phyloP scores from a whole-genome alignment of 2,329 filamentous ascomycete genomes.

The Emergomyces pasteurianus region DNA sequence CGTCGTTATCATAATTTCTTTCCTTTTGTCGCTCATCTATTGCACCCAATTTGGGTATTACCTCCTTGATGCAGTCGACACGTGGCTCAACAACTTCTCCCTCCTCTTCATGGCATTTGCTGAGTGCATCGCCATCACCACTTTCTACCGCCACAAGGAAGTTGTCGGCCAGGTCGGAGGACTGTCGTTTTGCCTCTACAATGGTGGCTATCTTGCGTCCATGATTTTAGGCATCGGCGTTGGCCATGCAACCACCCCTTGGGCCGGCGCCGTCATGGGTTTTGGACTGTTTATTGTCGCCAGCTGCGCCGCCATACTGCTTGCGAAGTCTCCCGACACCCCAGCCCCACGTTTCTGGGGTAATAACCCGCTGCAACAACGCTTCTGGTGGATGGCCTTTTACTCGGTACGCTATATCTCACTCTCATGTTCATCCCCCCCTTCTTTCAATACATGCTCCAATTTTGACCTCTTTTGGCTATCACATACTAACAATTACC shows the following conservation, averaged over 20 bases:
- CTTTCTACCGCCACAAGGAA: constrained; percentile 42
- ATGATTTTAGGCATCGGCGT: constrained; percentile 37
- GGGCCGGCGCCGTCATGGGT: neutral
- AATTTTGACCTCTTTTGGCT: neutral
- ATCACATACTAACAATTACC: neutral
- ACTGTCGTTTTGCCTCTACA: constrained; percentile 35
- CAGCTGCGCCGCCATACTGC: neutral
- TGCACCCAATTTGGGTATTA: constrained; percentile 46
- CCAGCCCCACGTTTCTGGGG: neutral
- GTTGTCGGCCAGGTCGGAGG: constrained; percentile 38
- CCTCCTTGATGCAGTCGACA: constrained; percentile 41
- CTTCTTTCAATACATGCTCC: neutral
- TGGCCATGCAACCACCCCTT: constrained; percentile 24
- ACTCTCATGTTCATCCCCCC: neutral
- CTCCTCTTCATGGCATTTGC: constrained; percentile 45
- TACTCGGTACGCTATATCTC: neutral
- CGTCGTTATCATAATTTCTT: neutral
- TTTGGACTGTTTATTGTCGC: neutral
- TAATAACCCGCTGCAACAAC: neutral
- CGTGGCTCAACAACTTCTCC: constrained; percentile 43
- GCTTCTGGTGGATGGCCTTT: neutral
- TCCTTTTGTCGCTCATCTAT: constrained; percentile 40
- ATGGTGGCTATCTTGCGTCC: constrained; percentile 39
- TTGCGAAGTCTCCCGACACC: neutral
- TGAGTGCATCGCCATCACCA: constrained; percentile 40